phyloP scores from a whole-genome alignment of 257 asterid genomes.

The Coffea canephora region DNA sequence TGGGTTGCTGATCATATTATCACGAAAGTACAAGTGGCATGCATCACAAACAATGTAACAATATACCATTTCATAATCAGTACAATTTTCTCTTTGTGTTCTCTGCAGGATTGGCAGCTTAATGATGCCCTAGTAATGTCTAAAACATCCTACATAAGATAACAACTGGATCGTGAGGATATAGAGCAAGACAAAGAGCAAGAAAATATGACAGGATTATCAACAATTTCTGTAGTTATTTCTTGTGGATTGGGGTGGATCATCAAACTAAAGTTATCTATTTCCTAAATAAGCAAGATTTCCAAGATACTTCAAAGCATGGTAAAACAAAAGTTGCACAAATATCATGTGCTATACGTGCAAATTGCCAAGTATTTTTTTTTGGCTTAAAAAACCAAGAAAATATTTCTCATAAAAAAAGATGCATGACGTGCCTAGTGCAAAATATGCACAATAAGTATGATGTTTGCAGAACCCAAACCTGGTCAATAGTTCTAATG shows the following conservation, averaged over 20 bases:
- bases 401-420: not conserved
- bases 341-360: not conserved
- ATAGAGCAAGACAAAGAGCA: not conserved
- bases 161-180: not conserved
- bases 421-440: not conserved
- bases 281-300: not conserved
- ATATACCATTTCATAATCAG: not conserved
- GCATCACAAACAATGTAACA: not conserved
- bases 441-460: not conserved
- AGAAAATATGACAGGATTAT: not conserved
- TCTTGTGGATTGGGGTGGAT: not conserved
- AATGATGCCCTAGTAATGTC: not conserved
- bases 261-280: not conserved
- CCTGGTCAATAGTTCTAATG: constrained; percentile 95
- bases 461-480: constrained; percentile 14
- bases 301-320: constrained; percentile 1
- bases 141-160: not conserved
- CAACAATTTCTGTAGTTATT: not conserved
- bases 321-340: not conserved
- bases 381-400: not conserved
- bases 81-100: no score
- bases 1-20: not conserved
- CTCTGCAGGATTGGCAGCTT: not conserved
- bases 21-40: not conserved
- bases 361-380: not conserved